A percentile compares a stretch with the other conserved stretches of the same genome.
Conservation (phyloP, 2,329 filamentous ascomycete species). For the Clonostachys chloroleuca region DNA sequence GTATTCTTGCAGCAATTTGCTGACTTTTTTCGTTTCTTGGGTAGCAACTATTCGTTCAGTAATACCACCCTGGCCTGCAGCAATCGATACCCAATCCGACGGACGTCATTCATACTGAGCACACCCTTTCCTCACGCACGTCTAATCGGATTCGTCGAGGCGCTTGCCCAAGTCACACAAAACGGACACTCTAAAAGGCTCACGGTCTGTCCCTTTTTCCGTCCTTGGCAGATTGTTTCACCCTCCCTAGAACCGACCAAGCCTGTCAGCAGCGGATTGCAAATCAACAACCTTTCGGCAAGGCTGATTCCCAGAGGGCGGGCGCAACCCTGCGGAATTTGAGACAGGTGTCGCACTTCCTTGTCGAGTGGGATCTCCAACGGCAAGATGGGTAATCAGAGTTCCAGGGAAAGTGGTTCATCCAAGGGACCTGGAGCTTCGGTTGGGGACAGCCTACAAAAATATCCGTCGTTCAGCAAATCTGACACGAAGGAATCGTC, state of each 20-base stretch:
- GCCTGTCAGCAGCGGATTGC: no score
- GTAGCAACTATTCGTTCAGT: no score
- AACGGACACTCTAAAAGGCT: conserved; percentile 45
- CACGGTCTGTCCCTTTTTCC: conserved; percentile 41
- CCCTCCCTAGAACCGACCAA: conserved; percentile 35
- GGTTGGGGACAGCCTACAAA: conserved; percentile 57
- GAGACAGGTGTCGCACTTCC: conserved; percentile 15
- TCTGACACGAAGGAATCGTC: conserved; percentile 92
- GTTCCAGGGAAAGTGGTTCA: conserved; percentile 55
- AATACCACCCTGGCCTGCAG: no score
- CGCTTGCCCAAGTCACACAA: conserved; percentile 26
- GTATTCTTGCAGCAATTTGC: no score
- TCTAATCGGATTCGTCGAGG: conserved; percentile 4
- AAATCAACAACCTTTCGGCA: no score
- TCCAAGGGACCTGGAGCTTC: conserved; percentile 44
- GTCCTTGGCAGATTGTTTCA: conserved; percentile 45
- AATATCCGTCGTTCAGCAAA: conserved; percentile 87
- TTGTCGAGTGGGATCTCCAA: neutral
- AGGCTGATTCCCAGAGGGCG: no score
- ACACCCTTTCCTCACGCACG: no score
- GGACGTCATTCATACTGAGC: no score
- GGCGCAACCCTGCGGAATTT: conserved; percentile 17
- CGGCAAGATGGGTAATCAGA: conserved; percentile 68
- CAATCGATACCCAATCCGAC: no score
- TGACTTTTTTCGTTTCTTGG: no score